Conservation (phyloP, 768 basidiomycete genomes). For the Tricholoma bakamatsutake region DNA sequence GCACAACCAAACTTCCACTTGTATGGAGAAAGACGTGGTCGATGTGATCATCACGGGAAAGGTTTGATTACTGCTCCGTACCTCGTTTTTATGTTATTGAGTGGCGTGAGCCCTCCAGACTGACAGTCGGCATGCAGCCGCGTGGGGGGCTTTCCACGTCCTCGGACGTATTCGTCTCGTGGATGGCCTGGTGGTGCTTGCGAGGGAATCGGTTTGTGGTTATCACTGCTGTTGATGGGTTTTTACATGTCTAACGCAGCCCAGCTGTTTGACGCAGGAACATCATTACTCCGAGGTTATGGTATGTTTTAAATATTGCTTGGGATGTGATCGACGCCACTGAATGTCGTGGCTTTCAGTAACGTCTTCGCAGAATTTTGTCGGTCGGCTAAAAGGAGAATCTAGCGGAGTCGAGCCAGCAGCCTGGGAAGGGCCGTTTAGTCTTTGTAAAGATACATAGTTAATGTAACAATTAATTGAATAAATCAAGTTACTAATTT, state of each 20-base stretch:
- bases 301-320: constrained; percentile 24
- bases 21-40: constrained; percentile 19
- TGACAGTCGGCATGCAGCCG: constrained; percentile 37
- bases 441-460: constrained; percentile 35
- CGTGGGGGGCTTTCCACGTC: constrained; percentile 54
- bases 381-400: constrained; percentile 39
- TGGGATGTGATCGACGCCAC: background rate
- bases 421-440: constrained; percentile 49
- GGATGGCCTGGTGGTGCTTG: constrained; percentile 54
- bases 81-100: background rate
- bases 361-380: constrained; percentile 44
- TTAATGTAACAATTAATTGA: no score
- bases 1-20: constrained; percentile 13
- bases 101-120: constrained; percentile 27
- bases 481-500: no score
- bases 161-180: constrained; percentile 51
- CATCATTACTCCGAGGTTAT: constrained; percentile 42
- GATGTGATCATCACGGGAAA: constrained; percentile 52
- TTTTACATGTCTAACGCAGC: background rate
- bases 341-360: constrained; percentile 26
- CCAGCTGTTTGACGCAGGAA: constrained; percentile 24
- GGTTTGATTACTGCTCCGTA: constrained; percentile 25
- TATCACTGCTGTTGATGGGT: background rate
- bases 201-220: constrained; percentile 43
- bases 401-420: constrained; percentile 27